Evolutionary conservation across 2,329 filamentous ascomycete species (phyloP).

Genomic region (Chaetomium olivaceum): DNA sequence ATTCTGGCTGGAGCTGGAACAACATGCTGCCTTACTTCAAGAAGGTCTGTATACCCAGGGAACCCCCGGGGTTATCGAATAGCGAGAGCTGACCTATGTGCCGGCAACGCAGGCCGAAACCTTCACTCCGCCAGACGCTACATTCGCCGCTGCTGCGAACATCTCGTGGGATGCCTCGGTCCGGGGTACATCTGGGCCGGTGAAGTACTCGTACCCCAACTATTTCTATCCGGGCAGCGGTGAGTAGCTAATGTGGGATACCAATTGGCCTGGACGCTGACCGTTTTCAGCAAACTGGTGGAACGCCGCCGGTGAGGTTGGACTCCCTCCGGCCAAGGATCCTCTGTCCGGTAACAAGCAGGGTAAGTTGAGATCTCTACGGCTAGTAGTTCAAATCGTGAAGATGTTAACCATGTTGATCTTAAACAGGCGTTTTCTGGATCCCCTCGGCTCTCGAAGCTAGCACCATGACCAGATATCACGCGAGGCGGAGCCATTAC

Average conservation of each 20-base stretch:
- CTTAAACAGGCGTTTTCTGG: slow-evolving; percentile 30
- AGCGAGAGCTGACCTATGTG: slow-evolving; percentile 4
- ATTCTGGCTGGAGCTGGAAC: slow-evolving; percentile 40
- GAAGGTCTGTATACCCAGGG: slow-evolving; percentile 37
- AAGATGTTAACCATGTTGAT: neutral
- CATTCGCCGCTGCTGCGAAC: slow-evolving; percentile 33
- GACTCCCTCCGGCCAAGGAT: slow-evolving; percentile 32
- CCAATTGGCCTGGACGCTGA: neutral
- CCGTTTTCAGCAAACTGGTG: slow-evolving; percentile 31
- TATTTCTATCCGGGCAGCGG: slow-evolving; percentile 38
- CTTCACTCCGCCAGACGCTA: slow-evolving; percentile 34
- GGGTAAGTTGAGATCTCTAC: slow-evolving; percentile 18
- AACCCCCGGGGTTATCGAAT: neutral
- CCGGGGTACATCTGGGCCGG: slow-evolving; percentile 36
- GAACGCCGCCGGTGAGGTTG: slow-evolving; percentile 33
- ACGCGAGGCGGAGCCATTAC: slow-evolving; percentile 36
- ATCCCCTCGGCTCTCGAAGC: slow-evolving; percentile 37
- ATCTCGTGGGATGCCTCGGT: slow-evolving; percentile 36
- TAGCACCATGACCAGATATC: slow-evolving; percentile 37
- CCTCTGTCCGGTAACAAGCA: slow-evolving; percentile 31
- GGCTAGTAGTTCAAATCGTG: neutral
- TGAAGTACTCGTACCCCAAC: slow-evolving; percentile 38
- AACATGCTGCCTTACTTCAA: slow-evolving; percentile 46
- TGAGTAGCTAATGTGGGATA: slow-evolving; percentile 8
- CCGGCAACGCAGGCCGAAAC: slow-evolving; percentile 34